Percentiles rank a stretch among this genome's conserved stretches.
These are phyloP conservation scores for Skeletonema menzelii DNA, from an alignment of 108 stramenopile species.

Conservation along the genomic window DNA sequence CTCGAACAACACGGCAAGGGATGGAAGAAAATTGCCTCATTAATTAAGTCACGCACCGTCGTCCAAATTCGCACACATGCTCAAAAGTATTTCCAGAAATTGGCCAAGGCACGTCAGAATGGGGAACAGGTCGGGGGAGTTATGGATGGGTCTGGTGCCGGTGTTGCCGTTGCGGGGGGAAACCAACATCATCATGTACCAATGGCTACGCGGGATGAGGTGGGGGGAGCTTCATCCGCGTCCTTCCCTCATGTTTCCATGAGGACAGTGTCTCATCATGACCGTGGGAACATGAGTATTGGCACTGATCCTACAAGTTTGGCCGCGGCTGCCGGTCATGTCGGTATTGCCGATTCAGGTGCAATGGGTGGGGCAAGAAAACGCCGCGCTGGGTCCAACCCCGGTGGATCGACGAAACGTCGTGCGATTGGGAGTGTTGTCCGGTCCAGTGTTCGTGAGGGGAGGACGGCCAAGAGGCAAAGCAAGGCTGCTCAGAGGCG, in stretches of 20 bases:
- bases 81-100: conserved; percentile 99
- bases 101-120: conserved; percentile 90
- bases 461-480: conserved; percentile 51
- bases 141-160: conserved; percentile 61
- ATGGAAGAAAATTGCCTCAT: conserved; percentile 92
- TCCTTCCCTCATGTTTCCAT: background rate
- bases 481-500: conserved; percentile 49
- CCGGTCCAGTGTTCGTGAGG: conserved; percentile 62
- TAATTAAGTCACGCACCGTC: conserved; percentile 95
- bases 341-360: background rate
- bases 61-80: conserved; percentile 98
- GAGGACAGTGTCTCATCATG: conserved; percentile 3
- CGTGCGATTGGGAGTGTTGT: conserved; percentile 81
- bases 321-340: conserved; percentile 16
- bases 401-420: conserved; percentile 67
- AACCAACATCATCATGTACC: background rate
- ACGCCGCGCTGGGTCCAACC: background rate
- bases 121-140: conserved; percentile 74
- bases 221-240: background rate
- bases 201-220: background rate
- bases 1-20: conserved; percentile 93
- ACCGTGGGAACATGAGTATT: conserved; percentile 7
- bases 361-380: background rate
- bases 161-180: background rate
- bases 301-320: conserved; percentile 14